Evolutionary conservation across 495 filamentous ascomycete genomes (phyloP).

Genomic region (Neurospora discreta): DNA sequence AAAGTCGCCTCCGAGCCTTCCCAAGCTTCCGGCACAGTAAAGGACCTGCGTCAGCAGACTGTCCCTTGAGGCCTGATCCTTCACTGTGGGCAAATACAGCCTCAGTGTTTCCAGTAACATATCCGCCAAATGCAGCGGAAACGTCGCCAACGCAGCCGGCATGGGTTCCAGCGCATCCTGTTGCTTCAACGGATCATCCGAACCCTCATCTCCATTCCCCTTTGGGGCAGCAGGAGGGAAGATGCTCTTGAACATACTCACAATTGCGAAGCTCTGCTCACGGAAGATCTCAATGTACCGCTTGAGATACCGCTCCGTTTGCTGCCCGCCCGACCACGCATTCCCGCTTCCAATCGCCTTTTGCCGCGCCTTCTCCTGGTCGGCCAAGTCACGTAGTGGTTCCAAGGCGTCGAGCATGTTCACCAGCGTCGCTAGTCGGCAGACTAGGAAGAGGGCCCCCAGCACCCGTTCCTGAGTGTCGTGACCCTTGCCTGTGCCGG

Average conservation of each 20-base stretch:
- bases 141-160: conserved; percentile 70
- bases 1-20: conserved; percentile 87
- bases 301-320: conserved; percentile 91
- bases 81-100: conserved; percentile 71
- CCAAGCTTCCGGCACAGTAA: conserved; percentile 90
- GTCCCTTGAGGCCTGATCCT: conserved; percentile 67
- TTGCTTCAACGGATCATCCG: background rate
- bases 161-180: conserved; percentile 54
- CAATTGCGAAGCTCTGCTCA: conserved; percentile 92
- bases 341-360: conserved; percentile 19
- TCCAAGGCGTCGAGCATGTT: conserved; percentile 75
- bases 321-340: conserved; percentile 67
- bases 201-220: background rate
- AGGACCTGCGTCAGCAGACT: conserved; percentile 88
- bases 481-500: conserved; percentile 32
- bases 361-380: conserved; percentile 60
- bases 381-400: conserved; percentile 77
- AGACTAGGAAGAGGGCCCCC: conserved; percentile 79
- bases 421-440: conserved; percentile 68
- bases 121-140: conserved; percentile 74
- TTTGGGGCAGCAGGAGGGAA: conserved; percentile 45
- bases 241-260: conserved; percentile 84
- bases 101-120: conserved; percentile 70
- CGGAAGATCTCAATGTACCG: conserved; percentile 96
- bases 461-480: conserved; percentile 50